Conservation (phyloP, 345 rosid genomes). For the Corchorus olitorius region DNA sequence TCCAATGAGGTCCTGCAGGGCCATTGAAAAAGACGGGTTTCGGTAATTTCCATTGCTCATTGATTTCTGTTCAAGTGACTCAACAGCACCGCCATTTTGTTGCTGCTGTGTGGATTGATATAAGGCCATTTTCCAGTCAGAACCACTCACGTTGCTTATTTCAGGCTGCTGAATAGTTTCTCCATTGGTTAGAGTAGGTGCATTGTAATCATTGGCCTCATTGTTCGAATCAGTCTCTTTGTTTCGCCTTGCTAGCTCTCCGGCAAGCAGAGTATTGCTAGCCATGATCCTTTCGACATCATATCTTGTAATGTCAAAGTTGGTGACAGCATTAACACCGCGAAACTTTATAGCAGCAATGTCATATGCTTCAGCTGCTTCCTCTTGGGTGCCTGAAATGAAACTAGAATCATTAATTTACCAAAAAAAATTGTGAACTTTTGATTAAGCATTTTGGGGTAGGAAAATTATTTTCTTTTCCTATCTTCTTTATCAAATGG, state of each 20-base stretch:
- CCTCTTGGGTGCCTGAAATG: conserved; percentile 73
- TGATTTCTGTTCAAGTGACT: conserved; percentile 39
- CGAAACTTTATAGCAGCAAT: conserved; percentile 82
- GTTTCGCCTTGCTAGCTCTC: conserved; percentile 66
- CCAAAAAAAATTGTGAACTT: neutral
- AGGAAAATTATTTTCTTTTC: conserved; percentile 2
- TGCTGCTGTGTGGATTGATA: conserved; percentile 38
- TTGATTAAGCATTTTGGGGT: conserved; percentile 1
- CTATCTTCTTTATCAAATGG: conserved; percentile 5
- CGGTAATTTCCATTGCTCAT: conserved; percentile 27
- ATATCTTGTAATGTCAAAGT: conserved; percentile 72
- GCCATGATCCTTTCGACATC: conserved; percentile 79
- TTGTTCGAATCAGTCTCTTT: conserved; percentile 34
- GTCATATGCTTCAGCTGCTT: conserved; percentile 87
- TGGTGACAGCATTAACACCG: conserved; percentile 75
- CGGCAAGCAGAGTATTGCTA: conserved; percentile 69
- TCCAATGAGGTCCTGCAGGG: conserved; percentile 49
- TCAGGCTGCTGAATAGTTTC: conserved; percentile 25
- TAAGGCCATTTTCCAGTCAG: conserved; percentile 51
- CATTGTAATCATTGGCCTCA: conserved; percentile 26
- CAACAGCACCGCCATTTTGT: conserved; percentile 20
- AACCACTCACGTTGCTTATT: conserved; percentile 24
- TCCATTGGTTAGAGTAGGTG: conserved; percentile 18
- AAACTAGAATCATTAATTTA: neutral
- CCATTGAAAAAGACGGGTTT: conserved; percentile 34